A percentile compares a stretch with the other conserved stretches of the same genome.
Conservation (phyloP, 2,329 filamentous ascomycete species). For the Botrytis deweyae region DNA sequence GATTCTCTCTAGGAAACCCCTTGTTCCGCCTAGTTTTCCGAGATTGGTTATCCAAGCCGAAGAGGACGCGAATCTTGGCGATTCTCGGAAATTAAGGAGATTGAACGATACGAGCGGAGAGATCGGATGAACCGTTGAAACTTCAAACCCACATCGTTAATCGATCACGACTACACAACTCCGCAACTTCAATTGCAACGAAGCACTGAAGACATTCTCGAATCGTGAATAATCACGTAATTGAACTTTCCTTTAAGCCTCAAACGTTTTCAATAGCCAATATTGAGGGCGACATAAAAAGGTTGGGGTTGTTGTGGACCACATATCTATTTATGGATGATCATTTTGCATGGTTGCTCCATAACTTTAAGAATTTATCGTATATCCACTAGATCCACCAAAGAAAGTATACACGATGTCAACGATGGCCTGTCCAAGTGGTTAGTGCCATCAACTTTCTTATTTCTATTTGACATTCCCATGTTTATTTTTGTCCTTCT, state of each 20-base stretch:
- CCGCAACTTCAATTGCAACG: neutral
- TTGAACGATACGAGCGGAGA: neutral
- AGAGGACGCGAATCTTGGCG: neutral
- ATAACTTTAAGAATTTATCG: neutral
- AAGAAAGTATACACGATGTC: neutral
- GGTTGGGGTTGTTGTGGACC: neutral
- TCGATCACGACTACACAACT: neutral
- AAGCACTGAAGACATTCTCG: neutral
- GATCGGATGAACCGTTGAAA: neutral
- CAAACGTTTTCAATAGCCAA: neutral
- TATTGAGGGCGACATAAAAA: neutral
- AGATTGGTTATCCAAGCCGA: neutral
- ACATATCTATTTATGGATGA: conserved; percentile 2
- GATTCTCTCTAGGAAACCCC: neutral
- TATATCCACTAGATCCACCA: conserved; percentile 10
- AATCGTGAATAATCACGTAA: neutral
- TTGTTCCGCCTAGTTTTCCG: neutral
- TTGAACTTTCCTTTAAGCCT: neutral
- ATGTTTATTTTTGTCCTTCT: neutral
- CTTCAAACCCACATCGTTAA: neutral
- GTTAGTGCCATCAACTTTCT: neutral
- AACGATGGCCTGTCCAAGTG: conserved; percentile 1
- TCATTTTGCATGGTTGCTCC: neutral
- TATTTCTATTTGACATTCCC: neutral
- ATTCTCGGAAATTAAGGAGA: neutral